Evolutionary conservation across 345 rosid genomes (phyloP), one percentile per base, ranked within the genome.

Genomic region (Acer campestre): DNA sequence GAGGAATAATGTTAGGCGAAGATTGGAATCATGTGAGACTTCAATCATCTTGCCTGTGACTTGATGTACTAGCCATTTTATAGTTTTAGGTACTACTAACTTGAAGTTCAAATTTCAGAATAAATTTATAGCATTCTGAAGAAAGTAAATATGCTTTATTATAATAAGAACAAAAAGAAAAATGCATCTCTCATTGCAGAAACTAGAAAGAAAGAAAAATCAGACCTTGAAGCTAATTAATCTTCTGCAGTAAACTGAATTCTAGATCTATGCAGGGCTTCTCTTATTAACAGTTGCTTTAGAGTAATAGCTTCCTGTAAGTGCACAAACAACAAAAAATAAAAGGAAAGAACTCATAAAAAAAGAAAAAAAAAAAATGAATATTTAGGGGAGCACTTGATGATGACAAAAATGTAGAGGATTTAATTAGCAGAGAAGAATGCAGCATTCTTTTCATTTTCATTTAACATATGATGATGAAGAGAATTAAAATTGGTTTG

Each of bases 1-100:
- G 79, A 80, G 74, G 83, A 91, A 86, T 91, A 86, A 90, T 84
- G 81, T 66, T 85, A 74, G 81, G 70, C 59, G 72, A 61, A 77
- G 85, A 75, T 76, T 78, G 84, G 78, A 66, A 61, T 49, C 75
- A 79, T 72, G 83, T 72, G 77, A 64, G 80, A 80, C 82, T 84
- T 88, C 79, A 80, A 82, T 78, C 74, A 56, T 73, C 75, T 59
- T 80, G 70, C 69, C 75, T 78, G 64, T 70, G 51, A 82, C 76
- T 81, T 81, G 76, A 82, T 78, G 75, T 70, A 58, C 9, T 72
- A 67, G 75, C 81, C 70, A n/a, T 74, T 74, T 75, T 68, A 16
- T 61, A 68, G 58, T 44, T 74, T 18, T 73, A 61, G 81, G 70
- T 35, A 71, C 73, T 65, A 80, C 85, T 77, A 80, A 76, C 81